These are phyloP conservation scores for Lagenaria siceraria DNA, from an alignment of 306 rosid species.

Conservation along the genomic window DNA sequence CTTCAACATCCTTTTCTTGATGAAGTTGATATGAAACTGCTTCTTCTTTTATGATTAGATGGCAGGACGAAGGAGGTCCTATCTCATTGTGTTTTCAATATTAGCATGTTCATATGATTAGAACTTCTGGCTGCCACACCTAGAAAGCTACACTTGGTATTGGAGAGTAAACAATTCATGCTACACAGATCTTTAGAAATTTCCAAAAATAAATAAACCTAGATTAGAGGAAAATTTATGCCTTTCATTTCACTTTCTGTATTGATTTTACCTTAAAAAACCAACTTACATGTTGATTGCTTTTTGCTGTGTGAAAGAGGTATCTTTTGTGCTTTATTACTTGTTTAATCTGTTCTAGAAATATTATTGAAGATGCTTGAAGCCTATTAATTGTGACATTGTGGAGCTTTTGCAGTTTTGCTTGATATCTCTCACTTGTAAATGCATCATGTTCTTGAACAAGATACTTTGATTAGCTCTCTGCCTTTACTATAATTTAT, in stretches of 20 bases:
- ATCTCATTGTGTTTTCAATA: background rate
- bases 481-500: background rate
- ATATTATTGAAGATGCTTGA: constrained; percentile 5
- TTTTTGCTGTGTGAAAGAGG: background rate
- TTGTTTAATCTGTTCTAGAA: background rate
- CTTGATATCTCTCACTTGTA: constrained; percentile 6
- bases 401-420: background rate
- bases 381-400: constrained; percentile 9
- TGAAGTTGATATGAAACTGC: constrained; percentile 7
- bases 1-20: constrained; percentile 9
- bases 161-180: background rate
- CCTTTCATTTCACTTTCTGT: background rate
- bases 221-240: background rate
- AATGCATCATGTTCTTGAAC: background rate
- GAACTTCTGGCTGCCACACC: background rate
- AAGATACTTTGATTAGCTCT: background rate
- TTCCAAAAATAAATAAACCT: background rate
- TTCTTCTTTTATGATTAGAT: background rate
- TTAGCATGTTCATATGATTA: background rate
- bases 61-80: background rate
- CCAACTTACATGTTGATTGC: background rate
- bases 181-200: background rate
- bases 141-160: background rate
- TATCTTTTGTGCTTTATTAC: background rate
- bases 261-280: background rate